Evolutionary conservation across 805 yeast species (phyloP).

Genomic region (Zygoascus ofunaensis): DNA sequence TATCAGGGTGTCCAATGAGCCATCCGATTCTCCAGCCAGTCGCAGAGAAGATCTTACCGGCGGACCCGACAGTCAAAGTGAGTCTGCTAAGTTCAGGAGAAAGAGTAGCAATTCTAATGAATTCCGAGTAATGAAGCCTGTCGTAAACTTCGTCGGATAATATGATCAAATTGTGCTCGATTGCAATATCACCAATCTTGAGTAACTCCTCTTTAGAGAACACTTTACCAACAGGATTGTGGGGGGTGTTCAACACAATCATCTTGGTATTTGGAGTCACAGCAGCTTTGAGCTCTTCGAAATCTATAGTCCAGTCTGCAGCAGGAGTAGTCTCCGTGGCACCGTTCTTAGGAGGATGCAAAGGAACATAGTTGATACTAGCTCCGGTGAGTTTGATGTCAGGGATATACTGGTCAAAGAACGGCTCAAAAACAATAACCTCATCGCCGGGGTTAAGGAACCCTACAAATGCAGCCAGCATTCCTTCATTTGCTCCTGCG

Average conservation of each 20-base stretch:
- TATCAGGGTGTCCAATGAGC: constrained; percentile 79
- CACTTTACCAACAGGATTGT: constrained; percentile 92
- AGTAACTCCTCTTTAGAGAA: constrained; percentile 67
- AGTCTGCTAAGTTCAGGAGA: constrained; percentile 69
- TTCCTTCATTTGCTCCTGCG: constrained; percentile 97
- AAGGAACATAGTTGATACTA: constrained; percentile 74
- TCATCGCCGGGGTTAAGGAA: constrained; percentile 84
- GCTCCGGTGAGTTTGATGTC: constrained; percentile 94
- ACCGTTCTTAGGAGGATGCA: constrained; percentile 74
- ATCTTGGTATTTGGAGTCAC: constrained; percentile 72
- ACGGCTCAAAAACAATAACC: constrained; percentile 93
- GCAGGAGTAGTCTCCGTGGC: constrained; percentile 58
- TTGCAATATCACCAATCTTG: constrained; percentile 72
- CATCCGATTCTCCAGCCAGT: constrained; percentile 99
- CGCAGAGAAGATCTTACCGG: constrained; percentile 97
- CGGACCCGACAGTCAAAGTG: constrained; percentile 89
- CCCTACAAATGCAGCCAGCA: constrained; percentile 75
- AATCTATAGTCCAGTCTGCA: constrained; percentile 80
- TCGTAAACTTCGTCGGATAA: constrained; percentile 95
- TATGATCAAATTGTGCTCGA: constrained; percentile 71
- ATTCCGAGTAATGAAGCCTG: constrained; percentile 64
- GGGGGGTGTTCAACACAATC: constrained; percentile 86
- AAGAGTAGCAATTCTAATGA: constrained; percentile 78
- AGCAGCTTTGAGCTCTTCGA: constrained; percentile 62
- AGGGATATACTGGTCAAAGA: constrained; percentile 92